Evolutionary conservation across 108 stramenopile genomes (phyloP), one percentile per base, ranked within the genome.

Genomic region (Nitzschia putrida): DNA sequence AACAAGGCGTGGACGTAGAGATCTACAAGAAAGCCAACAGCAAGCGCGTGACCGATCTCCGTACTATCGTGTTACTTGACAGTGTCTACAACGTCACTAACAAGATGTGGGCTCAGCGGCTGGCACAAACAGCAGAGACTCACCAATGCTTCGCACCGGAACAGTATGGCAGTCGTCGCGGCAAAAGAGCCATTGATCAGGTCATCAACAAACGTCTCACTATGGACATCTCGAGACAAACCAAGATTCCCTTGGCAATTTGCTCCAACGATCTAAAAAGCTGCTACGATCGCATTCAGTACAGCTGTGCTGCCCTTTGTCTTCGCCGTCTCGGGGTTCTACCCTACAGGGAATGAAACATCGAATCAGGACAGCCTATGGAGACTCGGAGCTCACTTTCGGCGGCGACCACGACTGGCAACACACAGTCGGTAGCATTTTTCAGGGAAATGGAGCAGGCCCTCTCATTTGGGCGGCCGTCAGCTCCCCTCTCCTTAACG

Each of bases 1-100:
- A 37, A 9, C 11, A 37, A 44, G 44, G 44, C 44, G 13, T 21
- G 18, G 18, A 53, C 18, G 18, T 53, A 21, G 20, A 20, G 18
- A 53, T 53, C 18, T n/a, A 9, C 13, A 53, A 53, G 18, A 53
- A 53, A 21, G 20, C 13, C 8, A 20, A 10, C 14, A 22, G 20
- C n/a, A n/a, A n/a, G n/a, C n/a, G n/a, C n/a, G n/a, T n/a, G n/a
- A n/a, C n/a, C n/a, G n/a, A n/a, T n/a, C n/a, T 10, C 24, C 11
- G 26, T 4, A 51, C 26, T 7, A 56, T 70, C 40, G 18, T 56
- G 8, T 43, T 71, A 2, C 47, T 70, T 25, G 69, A 77, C 16
- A 18, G 40, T 8, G 29, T 47, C 9, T 47, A 13, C 18, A 77
- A 77, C 39, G 18, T 61, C 13, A n/a, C 14, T 16, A 59, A 68